These are phyloP conservation scores for Syncephalis plumigaleata DNA, from an alignment of 371 early-diverging fungal species.

Conservation along the genomic window DNA sequence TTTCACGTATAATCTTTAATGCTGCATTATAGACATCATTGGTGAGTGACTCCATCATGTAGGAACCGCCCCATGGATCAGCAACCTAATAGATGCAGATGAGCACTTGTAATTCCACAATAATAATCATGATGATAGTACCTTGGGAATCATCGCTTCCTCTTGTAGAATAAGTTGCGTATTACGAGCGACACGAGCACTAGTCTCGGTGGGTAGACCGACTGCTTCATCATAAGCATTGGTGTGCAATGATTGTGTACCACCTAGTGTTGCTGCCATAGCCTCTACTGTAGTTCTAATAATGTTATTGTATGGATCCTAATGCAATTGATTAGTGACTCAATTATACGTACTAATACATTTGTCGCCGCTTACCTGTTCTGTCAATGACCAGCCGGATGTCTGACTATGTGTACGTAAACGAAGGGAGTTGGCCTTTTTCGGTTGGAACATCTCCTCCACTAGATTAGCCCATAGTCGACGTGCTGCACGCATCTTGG, in stretches of 20 bases:
- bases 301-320: slow-evolving; percentile 79
- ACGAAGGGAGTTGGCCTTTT: slow-evolving; percentile 49
- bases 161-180: slow-evolving; percentile 74
- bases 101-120: not conserved
- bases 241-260: slow-evolving; percentile 76
- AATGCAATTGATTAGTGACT: no score
- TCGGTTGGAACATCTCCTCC: slow-evolving; percentile 57
- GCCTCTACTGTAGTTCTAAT: slow-evolving; percentile 76
- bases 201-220: slow-evolving; percentile 66
- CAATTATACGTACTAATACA: no score
- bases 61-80: slow-evolving; percentile 81
- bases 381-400: slow-evolving; percentile 77
- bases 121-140: slow-evolving; percentile 9
- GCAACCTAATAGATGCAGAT: slow-evolving; percentile 28
- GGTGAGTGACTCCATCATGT: slow-evolving; percentile 80
- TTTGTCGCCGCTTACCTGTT: no score
- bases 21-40: slow-evolving; percentile 52
- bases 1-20: slow-evolving; percentile 43
- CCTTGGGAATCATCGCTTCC: slow-evolving; percentile 67
- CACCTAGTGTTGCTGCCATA: slow-evolving; percentile 75
- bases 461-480: slow-evolving; percentile 64
- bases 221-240: slow-evolving; percentile 78
- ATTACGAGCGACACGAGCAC: slow-evolving; percentile 71
- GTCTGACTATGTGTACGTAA: slow-evolving; percentile 79
- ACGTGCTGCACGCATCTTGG: slow-evolving; percentile 73